A percentile compares a stretch with the other conserved stretches of the same genome.
These are phyloP conservation scores for Rubus parviflorus DNA, from an alignment of 306 rosid species.

Conservation along the genomic window DNA sequence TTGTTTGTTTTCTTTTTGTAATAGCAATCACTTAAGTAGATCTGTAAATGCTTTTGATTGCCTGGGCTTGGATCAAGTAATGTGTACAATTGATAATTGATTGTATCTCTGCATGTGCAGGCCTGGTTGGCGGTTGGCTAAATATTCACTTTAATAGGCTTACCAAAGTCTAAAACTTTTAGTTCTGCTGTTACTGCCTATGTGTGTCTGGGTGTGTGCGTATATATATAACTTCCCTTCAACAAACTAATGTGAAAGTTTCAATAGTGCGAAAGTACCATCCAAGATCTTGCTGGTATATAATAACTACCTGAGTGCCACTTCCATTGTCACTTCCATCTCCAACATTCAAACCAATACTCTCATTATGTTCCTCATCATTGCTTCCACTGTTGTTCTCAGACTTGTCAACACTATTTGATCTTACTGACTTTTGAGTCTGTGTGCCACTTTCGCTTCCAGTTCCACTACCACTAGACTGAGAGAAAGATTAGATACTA, in stretches of 20 bases:
- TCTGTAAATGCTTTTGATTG: not conserved
- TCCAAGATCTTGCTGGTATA: slow-evolving; percentile 2
- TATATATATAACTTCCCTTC: not conserved
- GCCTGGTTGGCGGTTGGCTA: not conserved
- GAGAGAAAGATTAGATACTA: slow-evolving; percentile 25
- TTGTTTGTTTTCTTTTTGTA: not conserved
- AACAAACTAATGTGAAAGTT: not conserved
- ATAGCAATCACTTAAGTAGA: not conserved
- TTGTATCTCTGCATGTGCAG: not conserved
- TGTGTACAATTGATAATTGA: not conserved
- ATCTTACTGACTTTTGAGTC: slow-evolving; percentile 70
- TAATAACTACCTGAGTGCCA: slow-evolving; percentile 66
- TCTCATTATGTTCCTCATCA: slow-evolving; percentile 63
- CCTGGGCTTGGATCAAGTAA: not conserved
- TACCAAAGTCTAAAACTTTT: not conserved
- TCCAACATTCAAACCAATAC: slow-evolving; percentile 56
- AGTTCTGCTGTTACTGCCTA: not conserved
- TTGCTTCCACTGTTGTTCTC: slow-evolving; percentile 69
- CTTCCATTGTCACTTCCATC: slow-evolving; percentile 85
- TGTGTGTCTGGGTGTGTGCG: not conserved
- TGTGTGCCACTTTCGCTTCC: slow-evolving; percentile 89
- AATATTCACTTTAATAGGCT: not conserved
- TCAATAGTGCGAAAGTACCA: slow-evolving; percentile 9
- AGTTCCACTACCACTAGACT: slow-evolving; percentile 96
- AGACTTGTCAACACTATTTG: slow-evolving; percentile 55